A percentile compares a stretch with the other conserved stretches of the same genome.
Evolutionary conservation across 768 basidiomycete genomes (phyloP).

Genomic region (Podaxis sp.): DNA sequence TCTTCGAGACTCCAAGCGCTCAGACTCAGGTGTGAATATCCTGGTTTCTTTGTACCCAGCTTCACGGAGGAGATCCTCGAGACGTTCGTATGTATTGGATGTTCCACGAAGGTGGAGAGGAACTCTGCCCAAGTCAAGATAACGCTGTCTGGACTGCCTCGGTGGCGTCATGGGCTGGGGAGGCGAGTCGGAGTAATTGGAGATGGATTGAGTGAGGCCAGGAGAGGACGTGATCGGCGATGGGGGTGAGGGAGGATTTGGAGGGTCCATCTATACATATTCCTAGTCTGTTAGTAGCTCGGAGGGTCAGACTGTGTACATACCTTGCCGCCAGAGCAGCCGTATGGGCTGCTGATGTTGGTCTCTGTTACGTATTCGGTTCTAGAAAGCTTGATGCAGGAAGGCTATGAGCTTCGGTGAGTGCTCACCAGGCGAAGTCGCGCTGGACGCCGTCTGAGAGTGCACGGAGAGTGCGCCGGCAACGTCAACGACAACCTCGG

Average conservation of each 20-base stretch:
- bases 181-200: constrained; percentile 37
- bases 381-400: neutral
- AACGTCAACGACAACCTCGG: constrained; percentile 1
- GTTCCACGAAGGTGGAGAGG: constrained; percentile 77
- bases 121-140: constrained; percentile 63
- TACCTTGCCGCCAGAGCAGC: neutral
- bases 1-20: constrained; percentile 36
- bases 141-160: constrained; percentile 37
- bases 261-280: neutral
- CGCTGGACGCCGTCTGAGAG: neutral
- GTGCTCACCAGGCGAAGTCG: neutral
- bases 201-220: constrained; percentile 36
- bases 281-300: no score
- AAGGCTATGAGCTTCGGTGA: neutral
- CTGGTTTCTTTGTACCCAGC: constrained; percentile 93
- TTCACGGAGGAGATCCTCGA: constrained; percentile 82
- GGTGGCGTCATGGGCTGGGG: constrained; percentile 40
- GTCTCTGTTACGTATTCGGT: neutral
- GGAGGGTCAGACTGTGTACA: neutral
- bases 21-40: constrained; percentile 81
- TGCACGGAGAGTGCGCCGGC: constrained; percentile 5
- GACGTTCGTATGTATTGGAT: constrained; percentile 74
- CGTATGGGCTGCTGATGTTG: neutral
- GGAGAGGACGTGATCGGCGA: constrained; percentile 35
- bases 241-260: constrained; percentile 9